These are phyloP conservation scores for Daldinia concentrica DNA, from an alignment of 495 filamentous ascomycete species.

Conservation along the genomic window DNA sequence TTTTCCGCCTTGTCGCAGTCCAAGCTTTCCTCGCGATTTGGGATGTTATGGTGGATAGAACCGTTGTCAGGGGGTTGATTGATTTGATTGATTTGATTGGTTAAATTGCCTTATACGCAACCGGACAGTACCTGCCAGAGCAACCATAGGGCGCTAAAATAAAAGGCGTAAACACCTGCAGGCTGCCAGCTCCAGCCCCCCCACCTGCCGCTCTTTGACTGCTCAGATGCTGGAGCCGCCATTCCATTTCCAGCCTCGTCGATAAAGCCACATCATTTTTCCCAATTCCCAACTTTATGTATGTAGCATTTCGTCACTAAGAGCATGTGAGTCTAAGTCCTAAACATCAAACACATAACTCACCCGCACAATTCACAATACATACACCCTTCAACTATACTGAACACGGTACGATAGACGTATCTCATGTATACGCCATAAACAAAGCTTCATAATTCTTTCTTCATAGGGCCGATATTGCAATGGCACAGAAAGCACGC, in stretches of 20 bases:
- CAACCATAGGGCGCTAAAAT: constrained; percentile 43
- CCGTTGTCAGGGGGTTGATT: constrained; percentile 41
- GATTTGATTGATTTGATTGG: constrained; percentile 38
- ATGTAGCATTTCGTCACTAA: not conserved
- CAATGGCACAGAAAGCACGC: constrained; percentile 86
- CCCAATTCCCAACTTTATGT: no score
- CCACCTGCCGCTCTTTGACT: constrained; percentile 5
- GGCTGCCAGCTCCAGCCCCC: not conserved
- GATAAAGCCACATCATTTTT: constrained; percentile 11
- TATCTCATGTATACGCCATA: no score
- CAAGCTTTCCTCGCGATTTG: constrained; percentile 45
- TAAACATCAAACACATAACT: not conserved
- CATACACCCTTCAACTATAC: not conserved
- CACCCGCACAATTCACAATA: not conserved
- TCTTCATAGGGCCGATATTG: not conserved
- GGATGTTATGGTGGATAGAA: constrained; percentile 49
- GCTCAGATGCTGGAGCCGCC: not conserved
- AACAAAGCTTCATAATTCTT: no score
- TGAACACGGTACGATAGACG: not conserved
- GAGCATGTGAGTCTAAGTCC: not conserved
- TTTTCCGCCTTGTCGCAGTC: constrained; percentile 38
- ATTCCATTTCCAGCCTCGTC: not conserved
- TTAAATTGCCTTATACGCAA: not conserved
- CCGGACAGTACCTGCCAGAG: constrained; percentile 40
- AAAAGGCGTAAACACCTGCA: constrained; percentile 14